Evolutionary conservation across 768 basidiomycete species (phyloP).

Genomic region (Hypholoma fasciculare): DNA sequence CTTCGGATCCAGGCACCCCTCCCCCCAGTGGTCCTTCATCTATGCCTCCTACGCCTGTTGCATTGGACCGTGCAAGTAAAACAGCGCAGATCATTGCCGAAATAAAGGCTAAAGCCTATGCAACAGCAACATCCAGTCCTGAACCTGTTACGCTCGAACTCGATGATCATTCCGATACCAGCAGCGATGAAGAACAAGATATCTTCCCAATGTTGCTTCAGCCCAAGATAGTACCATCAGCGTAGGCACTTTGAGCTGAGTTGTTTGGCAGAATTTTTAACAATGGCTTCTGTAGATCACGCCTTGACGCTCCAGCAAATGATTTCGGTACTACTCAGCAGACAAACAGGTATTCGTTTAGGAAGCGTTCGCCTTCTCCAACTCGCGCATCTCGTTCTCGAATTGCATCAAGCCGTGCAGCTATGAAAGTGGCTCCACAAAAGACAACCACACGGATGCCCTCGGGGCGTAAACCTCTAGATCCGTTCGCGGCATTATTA

Average conservation of each 20-base stretch:
- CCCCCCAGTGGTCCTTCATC: conserved; percentile 21
- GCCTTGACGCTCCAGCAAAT: neutral
- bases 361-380: conserved; percentile 13
- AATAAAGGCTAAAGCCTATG: conserved; percentile 63
- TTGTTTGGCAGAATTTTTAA: too few species aligned
- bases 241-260: conserved; percentile 5
- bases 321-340: neutral
- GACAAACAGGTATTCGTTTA: conserved; percentile 13
- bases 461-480: conserved; percentile 10
- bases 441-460: neutral
- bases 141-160: conserved; percentile 39
- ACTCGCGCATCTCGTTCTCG: too few species aligned
- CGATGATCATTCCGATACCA: conserved; percentile 47
- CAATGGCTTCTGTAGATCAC: too few species aligned
- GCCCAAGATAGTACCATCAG: conserved; percentile 7
- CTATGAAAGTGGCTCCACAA: neutral
- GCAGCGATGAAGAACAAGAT: conserved; percentile 47
- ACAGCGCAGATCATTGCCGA: conserved; percentile 60
- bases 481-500: conserved; percentile 56
- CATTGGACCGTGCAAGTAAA: conserved; percentile 41
- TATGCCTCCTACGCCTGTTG: conserved; percentile 30
- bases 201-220: conserved; percentile 16
- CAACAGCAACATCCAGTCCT: conserved; percentile 43
- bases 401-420: neutral
- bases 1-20: conserved; percentile 17